Conservation (phyloP, 257 asterid species). For the Capsicum pubescens region DNA sequence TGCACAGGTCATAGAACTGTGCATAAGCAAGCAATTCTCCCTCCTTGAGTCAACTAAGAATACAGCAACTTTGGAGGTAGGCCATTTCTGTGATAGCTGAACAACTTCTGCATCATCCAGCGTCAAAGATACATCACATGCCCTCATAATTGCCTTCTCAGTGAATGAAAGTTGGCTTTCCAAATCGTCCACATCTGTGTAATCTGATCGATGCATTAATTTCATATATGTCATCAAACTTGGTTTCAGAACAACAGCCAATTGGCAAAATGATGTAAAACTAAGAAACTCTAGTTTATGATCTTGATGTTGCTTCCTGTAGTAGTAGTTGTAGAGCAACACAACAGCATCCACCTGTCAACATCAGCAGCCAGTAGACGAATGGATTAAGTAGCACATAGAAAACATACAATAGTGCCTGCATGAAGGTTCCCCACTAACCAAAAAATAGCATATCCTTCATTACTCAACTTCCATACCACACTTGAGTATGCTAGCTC, state of each 20-base stretch:
- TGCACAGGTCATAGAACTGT: constrained; percentile 31
- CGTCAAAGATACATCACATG: constrained; percentile 35
- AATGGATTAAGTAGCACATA: neutral
- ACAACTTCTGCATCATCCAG: constrained; percentile 36
- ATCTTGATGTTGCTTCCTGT: constrained; percentile 35
- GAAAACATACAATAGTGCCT: neutral
- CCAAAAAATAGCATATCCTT: neutral
- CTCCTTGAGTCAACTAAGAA: constrained; percentile 34
- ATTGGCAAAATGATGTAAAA: constrained; percentile 39
- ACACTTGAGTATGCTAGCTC: neutral
- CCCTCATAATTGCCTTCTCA: constrained; percentile 40
- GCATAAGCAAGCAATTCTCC: constrained; percentile 36
- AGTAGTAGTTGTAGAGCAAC: constrained; percentile 41
- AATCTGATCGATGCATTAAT: constrained; percentile 36
- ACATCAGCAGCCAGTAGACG: constrained; percentile 15
- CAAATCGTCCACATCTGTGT: constrained; percentile 31
- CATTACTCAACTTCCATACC: constrained; percentile 18
- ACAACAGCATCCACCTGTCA: constrained; percentile 43
- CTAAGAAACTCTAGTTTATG: constrained; percentile 23
- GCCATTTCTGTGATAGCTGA: constrained; percentile 33
- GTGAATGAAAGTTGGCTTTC: constrained; percentile 41
- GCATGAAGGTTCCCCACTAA: neutral
- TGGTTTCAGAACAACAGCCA: constrained; percentile 40
- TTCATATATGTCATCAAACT: constrained; percentile 36
- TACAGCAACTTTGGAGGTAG: constrained; percentile 37